Conservation (phyloP, 192 early-diverging fungal genomes). For the Coemansia sp. region DNA sequence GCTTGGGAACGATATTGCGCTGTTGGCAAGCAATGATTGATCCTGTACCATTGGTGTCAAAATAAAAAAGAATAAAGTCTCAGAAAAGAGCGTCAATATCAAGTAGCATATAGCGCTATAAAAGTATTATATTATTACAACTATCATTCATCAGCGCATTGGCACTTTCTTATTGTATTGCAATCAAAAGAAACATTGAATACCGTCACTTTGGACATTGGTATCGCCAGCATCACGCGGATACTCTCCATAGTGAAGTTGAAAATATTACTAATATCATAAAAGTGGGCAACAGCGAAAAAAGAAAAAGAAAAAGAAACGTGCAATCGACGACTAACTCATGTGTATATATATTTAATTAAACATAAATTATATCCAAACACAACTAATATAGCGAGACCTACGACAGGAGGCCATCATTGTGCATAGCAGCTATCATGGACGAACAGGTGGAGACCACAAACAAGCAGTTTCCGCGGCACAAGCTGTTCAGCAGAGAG, state of each 20-base stretch:
- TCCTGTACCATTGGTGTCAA: background rate
- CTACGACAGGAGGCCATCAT: background rate
- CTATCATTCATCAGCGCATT: too few relatives aligned
- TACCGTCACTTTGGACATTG: too few relatives aligned
- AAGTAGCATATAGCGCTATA: background rate
- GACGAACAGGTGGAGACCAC: slow-evolving; percentile 42
- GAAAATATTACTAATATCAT: background rate
- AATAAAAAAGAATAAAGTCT: background rate
- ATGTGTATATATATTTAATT: background rate
- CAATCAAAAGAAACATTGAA: background rate
- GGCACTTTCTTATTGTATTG: too few relatives aligned
- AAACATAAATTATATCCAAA: background rate
- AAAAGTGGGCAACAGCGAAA: background rate
- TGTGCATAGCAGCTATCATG: slow-evolving; percentile 12
- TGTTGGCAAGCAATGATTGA: slow-evolving; percentile 11
- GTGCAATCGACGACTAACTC: too few relatives aligned
- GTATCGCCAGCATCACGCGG: background rate
- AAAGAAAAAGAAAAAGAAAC: background rate
- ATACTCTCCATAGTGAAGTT: background rate
- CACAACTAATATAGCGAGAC: background rate
- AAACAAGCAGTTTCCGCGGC: slow-evolving; percentile 49
- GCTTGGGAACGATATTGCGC: slow-evolving; percentile 47
- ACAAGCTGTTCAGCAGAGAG: slow-evolving; percentile 47
- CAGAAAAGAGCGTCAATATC: background rate
- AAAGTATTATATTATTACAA: too few relatives aligned